phyloP scores from a whole-genome alignment of 805 yeast genomes.

The Nakazawaea holstii region DNA sequence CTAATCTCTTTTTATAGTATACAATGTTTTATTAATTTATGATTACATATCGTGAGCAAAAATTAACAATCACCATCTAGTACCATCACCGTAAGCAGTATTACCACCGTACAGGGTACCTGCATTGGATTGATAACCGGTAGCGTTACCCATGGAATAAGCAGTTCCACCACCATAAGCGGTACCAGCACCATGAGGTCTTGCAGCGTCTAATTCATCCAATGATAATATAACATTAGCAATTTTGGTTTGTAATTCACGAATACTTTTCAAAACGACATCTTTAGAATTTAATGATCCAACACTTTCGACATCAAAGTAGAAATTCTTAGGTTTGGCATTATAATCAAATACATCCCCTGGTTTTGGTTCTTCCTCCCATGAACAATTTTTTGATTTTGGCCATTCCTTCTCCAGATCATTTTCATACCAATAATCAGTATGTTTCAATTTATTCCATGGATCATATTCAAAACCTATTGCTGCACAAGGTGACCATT shows the following conservation, averaged over 20 bases:
- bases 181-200: conserved; percentile 35
- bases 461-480: conserved; percentile 97
- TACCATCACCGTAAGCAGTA: conserved; percentile 18
- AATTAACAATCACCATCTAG: conserved; percentile 3
- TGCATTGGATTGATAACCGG: conserved; percentile 18
- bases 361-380: conserved; percentile 92
- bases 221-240: conserved; percentile 81
- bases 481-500: conserved; percentile 97
- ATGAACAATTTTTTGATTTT: conserved; percentile 75
- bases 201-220: conserved; percentile 38
- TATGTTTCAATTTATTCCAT: conserved; percentile 95
- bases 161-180: conserved; percentile 34
- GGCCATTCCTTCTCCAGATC: conserved; percentile 94
- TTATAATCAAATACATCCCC: conserved; percentile 81
- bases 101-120: conserved; percentile 25
- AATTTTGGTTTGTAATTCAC: conserved; percentile 80
- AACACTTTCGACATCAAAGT: conserved; percentile 87
- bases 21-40: neutral
- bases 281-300: conserved; percentile 88
- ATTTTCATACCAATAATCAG: conserved; percentile 95
- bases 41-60: neutral
- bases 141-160: conserved; percentile 25
- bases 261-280: conserved; percentile 80
- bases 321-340: conserved; percentile 77
- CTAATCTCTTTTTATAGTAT: neutral